A percentile compares a stretch with the other conserved stretches of the same genome.
These are phyloP conservation scores for Tolypocladium ovalisporum DNA, from an alignment of 2,329 filamentous ascomycete genomes.

Conservation along the genomic window DNA sequence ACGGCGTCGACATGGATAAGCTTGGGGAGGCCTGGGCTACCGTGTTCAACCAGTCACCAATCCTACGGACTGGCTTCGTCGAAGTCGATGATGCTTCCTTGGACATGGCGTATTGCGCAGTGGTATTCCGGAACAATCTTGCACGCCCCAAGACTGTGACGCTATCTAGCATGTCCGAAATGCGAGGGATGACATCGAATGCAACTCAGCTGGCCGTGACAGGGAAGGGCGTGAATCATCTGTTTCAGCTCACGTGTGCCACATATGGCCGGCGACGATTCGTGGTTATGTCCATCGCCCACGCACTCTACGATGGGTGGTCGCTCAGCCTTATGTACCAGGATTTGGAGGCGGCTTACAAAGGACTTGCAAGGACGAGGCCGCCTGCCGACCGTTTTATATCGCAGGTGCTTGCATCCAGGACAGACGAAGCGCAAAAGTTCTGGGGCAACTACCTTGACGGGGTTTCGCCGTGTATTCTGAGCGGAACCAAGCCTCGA, in stretches of 20 bases:
- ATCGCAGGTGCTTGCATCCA: slow-evolving; percentile 7
- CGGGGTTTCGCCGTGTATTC: slow-evolving; percentile 28
- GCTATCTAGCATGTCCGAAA: slow-evolving; percentile 18
- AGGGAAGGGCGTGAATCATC: slow-evolving; percentile 20
- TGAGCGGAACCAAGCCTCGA: slow-evolving; percentile 7
- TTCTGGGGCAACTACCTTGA: slow-evolving; percentile 68
- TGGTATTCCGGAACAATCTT: slow-evolving; percentile 22
- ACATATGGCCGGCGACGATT: slow-evolving; percentile 23
- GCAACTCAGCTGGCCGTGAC: slow-evolving; percentile 25
- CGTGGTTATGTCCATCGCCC: slow-evolving; percentile 61
- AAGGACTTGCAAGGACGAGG: slow-evolving; percentile 26
- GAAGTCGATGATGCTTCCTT: slow-evolving; percentile 51
- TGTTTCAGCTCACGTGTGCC: slow-evolving; percentile 40
- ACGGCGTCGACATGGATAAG: slow-evolving; percentile 39
- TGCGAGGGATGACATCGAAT: slow-evolving; percentile 22
- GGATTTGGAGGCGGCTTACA: slow-evolving; percentile 58
- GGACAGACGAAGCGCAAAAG: slow-evolving; percentile 12
- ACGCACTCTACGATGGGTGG: slow-evolving; percentile 85
- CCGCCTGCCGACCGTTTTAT: slow-evolving; percentile 43
- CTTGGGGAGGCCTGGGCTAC: slow-evolving; percentile 51
- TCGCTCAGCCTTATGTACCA: slow-evolving; percentile 65
- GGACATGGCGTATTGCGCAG: slow-evolving; percentile 37
- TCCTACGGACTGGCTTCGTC: slow-evolving; percentile 66
- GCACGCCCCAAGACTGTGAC: slow-evolving; percentile 10
- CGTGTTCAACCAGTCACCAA: slow-evolving; percentile 51